Evolutionary conservation across 1,139 yeast species (phyloP).

Genomic region (Yamadazyma pseudoaaseri): DNA sequence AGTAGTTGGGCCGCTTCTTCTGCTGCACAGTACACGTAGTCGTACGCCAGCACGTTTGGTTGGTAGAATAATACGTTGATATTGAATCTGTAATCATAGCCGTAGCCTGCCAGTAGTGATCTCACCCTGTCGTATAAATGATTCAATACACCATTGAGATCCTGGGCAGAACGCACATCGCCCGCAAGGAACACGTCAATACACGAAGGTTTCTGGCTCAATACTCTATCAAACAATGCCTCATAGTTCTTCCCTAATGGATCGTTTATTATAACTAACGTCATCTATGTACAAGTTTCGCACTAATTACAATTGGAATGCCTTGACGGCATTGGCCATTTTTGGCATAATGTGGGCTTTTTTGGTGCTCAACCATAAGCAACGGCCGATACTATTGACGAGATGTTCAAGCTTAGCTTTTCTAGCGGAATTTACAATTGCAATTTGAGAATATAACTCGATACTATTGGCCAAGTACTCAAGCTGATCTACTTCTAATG

Average conservation of each 20-base stretch:
- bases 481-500: conserved; percentile 26
- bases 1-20: conserved; percentile 1
- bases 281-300: conserved; percentile 7
- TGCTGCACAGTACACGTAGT: conserved; percentile 1
- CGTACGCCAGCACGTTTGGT: conserved; percentile 3
- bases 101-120: conserved; percentile 17
- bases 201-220: conserved; percentile 8
- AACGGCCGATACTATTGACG: background rate
- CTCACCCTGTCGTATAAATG: conserved; percentile 27
- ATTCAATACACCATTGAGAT: conserved; percentile 27
- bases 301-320: background rate
- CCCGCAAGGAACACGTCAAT: conserved; percentile 26
- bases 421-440: background rate
- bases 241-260: conserved; percentile 26
- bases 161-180: conserved; percentile 18
- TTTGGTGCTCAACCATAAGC: conserved; percentile 2
- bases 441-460: conserved; percentile 7
- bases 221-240: conserved; percentile 18
- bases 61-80: conserved; percentile 32
- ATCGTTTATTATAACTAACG: conserved; percentile 18
- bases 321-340: background rate
- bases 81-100: conserved; percentile 27
- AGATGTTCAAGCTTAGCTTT: background rate
- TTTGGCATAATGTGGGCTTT: background rate
- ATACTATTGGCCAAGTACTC: conserved; percentile 14